Conservation (phyloP, 495 filamentous ascomycete genomes). For the Polyplosphaeria fusca region DNA sequence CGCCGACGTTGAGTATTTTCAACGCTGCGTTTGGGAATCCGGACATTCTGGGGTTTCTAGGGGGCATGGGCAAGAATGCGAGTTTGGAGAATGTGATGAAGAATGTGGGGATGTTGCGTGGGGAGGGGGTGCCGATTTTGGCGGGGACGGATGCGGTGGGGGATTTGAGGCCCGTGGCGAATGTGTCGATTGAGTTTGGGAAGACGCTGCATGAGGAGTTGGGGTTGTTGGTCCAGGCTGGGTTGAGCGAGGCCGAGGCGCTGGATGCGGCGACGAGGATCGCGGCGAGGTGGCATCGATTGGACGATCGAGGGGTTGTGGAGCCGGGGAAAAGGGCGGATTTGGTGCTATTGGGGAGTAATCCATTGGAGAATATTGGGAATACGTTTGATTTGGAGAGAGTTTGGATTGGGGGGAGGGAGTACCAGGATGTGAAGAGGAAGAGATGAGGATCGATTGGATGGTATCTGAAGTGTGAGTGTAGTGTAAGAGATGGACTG, state of each 20-base stretch:
- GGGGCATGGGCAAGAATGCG: not conserved
- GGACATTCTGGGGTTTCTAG: not conserved
- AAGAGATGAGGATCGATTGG: no score
- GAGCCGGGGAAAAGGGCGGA: not conserved
- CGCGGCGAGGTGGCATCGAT: not conserved
- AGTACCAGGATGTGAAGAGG: not conserved
- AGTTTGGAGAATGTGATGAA: not conserved
- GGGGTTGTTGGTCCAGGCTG: not conserved
- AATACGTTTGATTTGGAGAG: constrained; percentile 8
- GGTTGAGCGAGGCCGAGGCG: not conserved
- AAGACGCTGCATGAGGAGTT: not conserved
- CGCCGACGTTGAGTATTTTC: constrained; percentile 1
- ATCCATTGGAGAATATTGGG: constrained; percentile 1
- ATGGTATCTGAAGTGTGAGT: no score
- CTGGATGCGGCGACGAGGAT: constrained; percentile 2
- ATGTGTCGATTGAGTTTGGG: not conserved
- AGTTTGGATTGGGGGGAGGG: not conserved
- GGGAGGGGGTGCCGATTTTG: constrained; percentile 19
- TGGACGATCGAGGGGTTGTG: constrained; percentile 1
- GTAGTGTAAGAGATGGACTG: no score
- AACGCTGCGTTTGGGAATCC: not conserved
- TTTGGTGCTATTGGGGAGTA: not conserved
- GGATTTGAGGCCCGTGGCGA: not conserved
- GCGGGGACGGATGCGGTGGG: constrained; percentile 22
- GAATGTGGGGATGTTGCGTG: not conserved